Conservation (phyloP, 768 basidiomycete genomes). For the Stropharia rugosoannulata region DNA sequence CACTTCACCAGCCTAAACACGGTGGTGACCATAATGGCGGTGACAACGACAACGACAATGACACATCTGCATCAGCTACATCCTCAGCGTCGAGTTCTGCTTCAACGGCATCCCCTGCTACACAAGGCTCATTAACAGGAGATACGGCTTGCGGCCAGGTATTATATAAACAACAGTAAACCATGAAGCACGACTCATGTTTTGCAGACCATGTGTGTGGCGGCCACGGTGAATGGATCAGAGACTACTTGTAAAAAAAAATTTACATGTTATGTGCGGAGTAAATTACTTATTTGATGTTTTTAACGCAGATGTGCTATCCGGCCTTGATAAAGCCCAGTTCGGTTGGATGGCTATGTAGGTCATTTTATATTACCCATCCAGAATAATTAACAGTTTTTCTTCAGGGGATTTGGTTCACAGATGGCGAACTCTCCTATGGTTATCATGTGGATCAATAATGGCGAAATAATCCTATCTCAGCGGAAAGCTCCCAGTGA, state of each 20-base stretch:
- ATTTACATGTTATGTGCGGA: not conserved
- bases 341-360: conserved; percentile 67
- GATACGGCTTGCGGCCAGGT: conserved; percentile 31
- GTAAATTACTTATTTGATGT: not conserved
- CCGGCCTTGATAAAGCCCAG: conserved; percentile 35
- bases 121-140: conserved; percentile 18
- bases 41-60: not conserved
- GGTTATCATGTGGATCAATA: conserved; percentile 75
- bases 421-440: conserved; percentile 58
- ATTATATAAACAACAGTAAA: not conserved
- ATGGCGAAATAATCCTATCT: conserved; percentile 62
- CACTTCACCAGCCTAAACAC: not conserved
- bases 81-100: conserved; percentile 1
- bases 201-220: conserved; percentile 44
- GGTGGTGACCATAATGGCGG: not conserved
- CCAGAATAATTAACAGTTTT: not conserved
- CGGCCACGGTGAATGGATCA: conserved; percentile 43
- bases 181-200: not conserved
- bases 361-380: conserved; percentile 14
- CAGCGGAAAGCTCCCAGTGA: conserved; percentile 56
- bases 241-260: conserved; percentile 44
- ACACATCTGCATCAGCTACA: not conserved
- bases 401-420: conserved; percentile 54
- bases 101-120: not conserved
- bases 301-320: conserved; percentile 41